phyloP scores from a whole-genome alignment of 345 rosid species.

The Populus deltoides region DNA sequence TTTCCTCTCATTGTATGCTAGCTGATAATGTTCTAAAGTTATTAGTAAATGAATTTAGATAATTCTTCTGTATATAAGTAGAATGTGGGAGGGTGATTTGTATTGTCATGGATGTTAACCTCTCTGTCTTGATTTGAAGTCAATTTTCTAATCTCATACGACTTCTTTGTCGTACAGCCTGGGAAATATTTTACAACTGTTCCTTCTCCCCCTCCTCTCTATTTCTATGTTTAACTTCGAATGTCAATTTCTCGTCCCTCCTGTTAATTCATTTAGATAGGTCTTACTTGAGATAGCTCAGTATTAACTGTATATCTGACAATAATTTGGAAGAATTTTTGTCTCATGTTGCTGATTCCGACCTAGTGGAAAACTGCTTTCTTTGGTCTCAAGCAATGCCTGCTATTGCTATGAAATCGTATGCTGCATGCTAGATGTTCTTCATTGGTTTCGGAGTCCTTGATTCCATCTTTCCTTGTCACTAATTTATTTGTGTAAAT shows the following conservation, averaged over 20 bases:
- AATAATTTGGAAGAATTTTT: too few relatives aligned
- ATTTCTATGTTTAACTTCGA: neutral
- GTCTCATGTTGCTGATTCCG: neutral
- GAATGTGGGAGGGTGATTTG: neutral
- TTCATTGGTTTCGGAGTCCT: neutral
- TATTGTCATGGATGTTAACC: neutral
- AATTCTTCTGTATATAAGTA: conserved; percentile 14
- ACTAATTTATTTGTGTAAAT: neutral
- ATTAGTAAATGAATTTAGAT: neutral
- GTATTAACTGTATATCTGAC: too few relatives aligned
- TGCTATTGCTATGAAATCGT: neutral
- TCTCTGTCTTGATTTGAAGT: neutral
- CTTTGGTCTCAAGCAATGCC: neutral
- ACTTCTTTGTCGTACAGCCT: neutral
- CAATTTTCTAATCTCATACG: neutral
- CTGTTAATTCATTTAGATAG: neutral
- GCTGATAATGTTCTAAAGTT: neutral
- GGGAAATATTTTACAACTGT: neutral
- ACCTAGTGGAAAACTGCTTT: neutral
- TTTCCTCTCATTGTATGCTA: neutral
- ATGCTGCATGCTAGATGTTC: neutral
- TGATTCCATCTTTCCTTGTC: neutral
- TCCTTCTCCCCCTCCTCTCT: neutral
- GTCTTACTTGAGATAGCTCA: neutral
- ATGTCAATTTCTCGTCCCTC: neutral